A percentile compares a stretch with the other conserved stretches of the same genome.
phyloP scores from a whole-genome alignment of 495 filamentous ascomycete genomes.

The Neurospora terricola region DNA sequence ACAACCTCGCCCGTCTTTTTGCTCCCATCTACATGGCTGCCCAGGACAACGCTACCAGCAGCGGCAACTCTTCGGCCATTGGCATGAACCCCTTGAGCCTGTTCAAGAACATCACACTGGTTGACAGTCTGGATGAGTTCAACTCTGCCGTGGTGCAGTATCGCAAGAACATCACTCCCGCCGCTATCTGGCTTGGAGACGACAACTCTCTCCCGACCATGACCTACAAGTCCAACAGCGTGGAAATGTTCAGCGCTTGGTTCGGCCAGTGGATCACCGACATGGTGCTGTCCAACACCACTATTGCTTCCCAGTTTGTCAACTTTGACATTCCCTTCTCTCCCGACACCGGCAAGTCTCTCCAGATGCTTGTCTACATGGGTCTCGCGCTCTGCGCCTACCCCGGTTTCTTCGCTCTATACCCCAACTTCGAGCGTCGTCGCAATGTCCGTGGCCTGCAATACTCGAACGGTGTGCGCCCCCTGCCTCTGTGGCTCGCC shows the following conservation, averaged over 20 bases:
- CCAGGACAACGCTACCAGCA: conserved; percentile 4
- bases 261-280: conserved; percentile 65
- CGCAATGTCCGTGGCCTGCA: conserved; percentile 71
- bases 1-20: conserved; percentile 36
- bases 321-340: conserved; percentile 61
- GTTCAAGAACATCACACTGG: conserved; percentile 40
- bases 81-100: conserved; percentile 13
- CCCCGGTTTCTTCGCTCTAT: conserved; percentile 78
- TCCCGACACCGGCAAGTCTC: conserved; percentile 53
- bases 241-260: conserved; percentile 38
- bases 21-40: conserved; percentile 23
- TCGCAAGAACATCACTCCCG: conserved; percentile 59
- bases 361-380: conserved; percentile 73
- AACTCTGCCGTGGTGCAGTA: conserved; percentile 49
- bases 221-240: conserved; percentile 45
- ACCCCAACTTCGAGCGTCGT: conserved; percentile 70
- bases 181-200: conserved; percentile 64
- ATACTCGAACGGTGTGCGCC: conserved; percentile 74
- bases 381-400: conserved; percentile 64
- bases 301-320: conserved; percentile 56
- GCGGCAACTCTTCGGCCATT: not conserved
- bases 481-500: conserved; percentile 65
- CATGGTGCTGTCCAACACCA: conserved; percentile 51
- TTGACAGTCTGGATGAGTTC: conserved; percentile 57
- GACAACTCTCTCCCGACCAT: conserved; percentile 44